Percentiles rank a stretch among this genome's conserved stretches.
These are phyloP conservation scores for Juncus inflexus DNA, from an alignment of 176 grass and related monocot genomes.

Conservation along the genomic window DNA sequence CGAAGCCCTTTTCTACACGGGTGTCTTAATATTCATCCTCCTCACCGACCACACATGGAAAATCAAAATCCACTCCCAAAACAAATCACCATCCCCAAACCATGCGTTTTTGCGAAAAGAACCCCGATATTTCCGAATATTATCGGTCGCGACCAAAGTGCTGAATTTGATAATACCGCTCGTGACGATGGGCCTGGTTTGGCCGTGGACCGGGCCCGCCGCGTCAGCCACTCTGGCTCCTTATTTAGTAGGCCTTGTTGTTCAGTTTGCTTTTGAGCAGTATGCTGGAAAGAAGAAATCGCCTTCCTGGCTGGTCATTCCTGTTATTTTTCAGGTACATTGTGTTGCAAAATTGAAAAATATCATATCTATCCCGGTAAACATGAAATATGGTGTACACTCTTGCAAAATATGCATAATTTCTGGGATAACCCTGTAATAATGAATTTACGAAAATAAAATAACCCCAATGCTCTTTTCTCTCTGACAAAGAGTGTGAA, in stretches of 20 bases:
- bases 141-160: conserved; percentile 84
- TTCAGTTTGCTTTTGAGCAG: conserved; percentile 89
- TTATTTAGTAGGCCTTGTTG: conserved; percentile 90
- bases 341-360: neutral
- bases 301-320: conserved; percentile 87
- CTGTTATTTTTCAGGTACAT: conserved; percentile 87
- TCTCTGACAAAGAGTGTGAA: too few species aligned
- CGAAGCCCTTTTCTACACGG: conserved; percentile 86
- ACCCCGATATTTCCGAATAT: conserved; percentile 60
- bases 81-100: conserved; percentile 46
- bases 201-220: conserved; percentile 96
- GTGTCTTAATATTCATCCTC: conserved; percentile 77
- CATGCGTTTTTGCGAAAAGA: conserved; percentile 46
- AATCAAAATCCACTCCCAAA: conserved; percentile 23
- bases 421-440: too few species aligned
- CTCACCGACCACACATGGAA: conserved; percentile 85
- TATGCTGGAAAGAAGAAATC: conserved; percentile 69
- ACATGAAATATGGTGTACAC: too few species aligned
- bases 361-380: too few species aligned
- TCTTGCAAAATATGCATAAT: too few species aligned
- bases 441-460: too few species aligned
- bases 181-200: conserved; percentile 95
- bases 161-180: conserved; percentile 87
- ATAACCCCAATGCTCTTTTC: too few species aligned
- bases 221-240: conserved; percentile 92